These are phyloP conservation scores for Talaromyces pinophilus DNA, from an alignment of 2,329 filamentous ascomycete genomes.

Conservation along the genomic window DNA sequence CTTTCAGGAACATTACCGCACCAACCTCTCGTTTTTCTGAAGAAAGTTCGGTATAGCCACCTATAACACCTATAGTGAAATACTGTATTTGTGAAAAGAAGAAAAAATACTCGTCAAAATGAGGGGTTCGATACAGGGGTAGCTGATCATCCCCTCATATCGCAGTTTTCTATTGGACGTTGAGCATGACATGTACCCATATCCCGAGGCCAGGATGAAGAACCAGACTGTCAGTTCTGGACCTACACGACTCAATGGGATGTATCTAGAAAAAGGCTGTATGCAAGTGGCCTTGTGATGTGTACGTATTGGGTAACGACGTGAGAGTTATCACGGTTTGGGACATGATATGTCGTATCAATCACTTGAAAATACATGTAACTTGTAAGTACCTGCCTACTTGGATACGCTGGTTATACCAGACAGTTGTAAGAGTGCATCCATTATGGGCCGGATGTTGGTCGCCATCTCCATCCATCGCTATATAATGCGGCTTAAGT, in stretches of 20 bases:
- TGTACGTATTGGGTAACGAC: background rate
- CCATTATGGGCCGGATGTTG: slow-evolving; percentile 4
- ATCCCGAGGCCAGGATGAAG: background rate
- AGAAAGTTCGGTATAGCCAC: background rate
- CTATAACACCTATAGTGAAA: background rate
- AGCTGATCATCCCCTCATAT: slow-evolving; percentile 8
- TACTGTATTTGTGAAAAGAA: background rate
- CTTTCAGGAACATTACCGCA: background rate
- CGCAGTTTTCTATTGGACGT: background rate
- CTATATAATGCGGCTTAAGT: slow-evolving; percentile 11
- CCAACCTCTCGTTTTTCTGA: background rate
- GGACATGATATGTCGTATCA: background rate
- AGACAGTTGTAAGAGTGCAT: background rate
- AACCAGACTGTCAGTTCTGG: background rate
- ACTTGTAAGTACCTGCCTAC: background rate
- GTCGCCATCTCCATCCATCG: background rate
- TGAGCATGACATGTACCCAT: background rate
- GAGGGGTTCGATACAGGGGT: slow-evolving; percentile 6
- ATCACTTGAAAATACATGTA: background rate
- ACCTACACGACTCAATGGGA: background rate
- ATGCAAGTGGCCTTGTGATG: slow-evolving; percentile 10
- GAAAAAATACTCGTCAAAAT: background rate
- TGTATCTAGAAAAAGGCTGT: background rate
- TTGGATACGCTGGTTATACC: background rate
- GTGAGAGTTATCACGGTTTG: background rate